These are phyloP conservation scores for Coffea humblotiana DNA, from an alignment of 305 asterid genomes.

Conservation along the genomic window DNA sequence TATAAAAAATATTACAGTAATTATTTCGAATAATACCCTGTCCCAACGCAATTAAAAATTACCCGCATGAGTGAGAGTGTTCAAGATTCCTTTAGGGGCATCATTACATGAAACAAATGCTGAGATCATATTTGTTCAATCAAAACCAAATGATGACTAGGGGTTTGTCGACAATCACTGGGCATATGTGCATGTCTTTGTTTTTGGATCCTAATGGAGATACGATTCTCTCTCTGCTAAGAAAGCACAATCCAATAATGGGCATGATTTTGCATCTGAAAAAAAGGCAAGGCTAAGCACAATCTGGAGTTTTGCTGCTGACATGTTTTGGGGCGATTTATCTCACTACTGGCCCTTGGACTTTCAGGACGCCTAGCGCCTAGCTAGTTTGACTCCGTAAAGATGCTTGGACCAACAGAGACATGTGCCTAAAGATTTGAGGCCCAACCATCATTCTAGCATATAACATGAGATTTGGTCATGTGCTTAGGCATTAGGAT, in stretches of 20 bases:
- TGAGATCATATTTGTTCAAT: neutral
- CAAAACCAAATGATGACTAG: neutral
- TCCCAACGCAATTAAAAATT: too few relatives aligned
- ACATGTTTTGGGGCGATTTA: neutral
- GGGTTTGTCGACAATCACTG: neutral
- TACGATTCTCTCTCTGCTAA: slow-evolving; percentile 18
- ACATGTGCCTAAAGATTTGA: slow-evolving; percentile 6
- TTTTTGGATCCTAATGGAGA: slow-evolving; percentile 15
- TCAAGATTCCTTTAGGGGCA: slow-evolving; percentile 13
- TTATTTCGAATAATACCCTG: too few relatives aligned
- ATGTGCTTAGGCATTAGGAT: slow-evolving; percentile 1
- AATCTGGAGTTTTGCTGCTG: neutral
- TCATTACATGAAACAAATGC: neutral
- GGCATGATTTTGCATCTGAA: slow-evolving; percentile 11
- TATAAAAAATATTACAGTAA: too few relatives aligned
- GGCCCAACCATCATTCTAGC: neutral
- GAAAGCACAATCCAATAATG: slow-evolving; percentile 9
- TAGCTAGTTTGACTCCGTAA: neutral
- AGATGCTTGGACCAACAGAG: neutral
- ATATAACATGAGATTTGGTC: neutral
- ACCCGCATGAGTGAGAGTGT: neutral
- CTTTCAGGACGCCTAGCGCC: neutral
- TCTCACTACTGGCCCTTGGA: neutral
- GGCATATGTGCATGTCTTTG: neutral
- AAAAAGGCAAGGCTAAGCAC: neutral